Conservation (phyloP, 345 rosid species). For the Gossypium ekmanianum region DNA sequence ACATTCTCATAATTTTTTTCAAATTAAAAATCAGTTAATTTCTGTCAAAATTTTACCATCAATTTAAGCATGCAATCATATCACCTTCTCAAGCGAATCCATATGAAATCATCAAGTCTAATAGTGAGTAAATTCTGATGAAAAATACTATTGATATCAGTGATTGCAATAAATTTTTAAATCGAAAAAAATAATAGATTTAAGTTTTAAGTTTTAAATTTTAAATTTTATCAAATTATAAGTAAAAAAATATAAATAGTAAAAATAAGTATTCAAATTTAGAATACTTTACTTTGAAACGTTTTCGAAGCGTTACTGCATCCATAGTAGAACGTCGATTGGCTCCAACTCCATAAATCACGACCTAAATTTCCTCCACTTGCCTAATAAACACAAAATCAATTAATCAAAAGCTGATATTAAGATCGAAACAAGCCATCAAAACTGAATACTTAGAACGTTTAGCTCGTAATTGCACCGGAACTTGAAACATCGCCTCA, state of each 20-base stretch:
- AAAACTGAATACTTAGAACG: not conserved
- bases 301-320: slow-evolving; percentile 70
- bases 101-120: no score
- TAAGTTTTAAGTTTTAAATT: no score
- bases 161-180: no score
- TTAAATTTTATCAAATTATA: no score
- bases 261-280: not conserved
- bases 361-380: slow-evolving; percentile 43
- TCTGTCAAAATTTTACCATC: no score
- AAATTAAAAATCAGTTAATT: no score
- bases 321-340: slow-evolving; percentile 56
- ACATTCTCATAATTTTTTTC: no score
- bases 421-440: not conserved
- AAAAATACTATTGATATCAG: no score
- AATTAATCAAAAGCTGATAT: not conserved
- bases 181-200: no score
- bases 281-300: slow-evolving; percentile 44
- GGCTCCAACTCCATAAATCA: slow-evolving; percentile 64
- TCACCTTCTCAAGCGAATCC: no score
- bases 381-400: slow-evolving; percentile 30
- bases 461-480: slow-evolving; percentile 35
- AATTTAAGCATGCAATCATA: no score
- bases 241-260: not conserved
- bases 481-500: slow-evolving; percentile 39
- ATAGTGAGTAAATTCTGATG: no score